Evolutionary conservation across 768 basidiomycete species (phyloP).

Genomic region (Lyophyllum shimeji): DNA sequence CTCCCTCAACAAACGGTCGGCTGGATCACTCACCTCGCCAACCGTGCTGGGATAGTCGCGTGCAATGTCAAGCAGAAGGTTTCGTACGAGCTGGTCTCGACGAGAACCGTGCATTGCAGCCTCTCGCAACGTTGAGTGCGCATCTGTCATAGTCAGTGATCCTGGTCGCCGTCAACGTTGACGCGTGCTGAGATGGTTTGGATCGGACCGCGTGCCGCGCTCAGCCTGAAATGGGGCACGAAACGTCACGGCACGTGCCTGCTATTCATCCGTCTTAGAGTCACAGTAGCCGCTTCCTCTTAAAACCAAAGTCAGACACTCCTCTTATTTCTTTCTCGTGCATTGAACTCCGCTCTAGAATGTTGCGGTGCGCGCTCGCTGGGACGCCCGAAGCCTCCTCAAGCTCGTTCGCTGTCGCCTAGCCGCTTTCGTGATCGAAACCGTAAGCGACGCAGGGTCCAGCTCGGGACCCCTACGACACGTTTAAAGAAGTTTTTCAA

Average conservation of each 20-base stretch:
- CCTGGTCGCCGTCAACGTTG: no score
- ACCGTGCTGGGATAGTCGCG: constrained; percentile 1
- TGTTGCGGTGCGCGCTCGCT: not conserved
- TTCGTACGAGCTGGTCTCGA: not conserved
- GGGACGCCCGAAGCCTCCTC: not conserved
- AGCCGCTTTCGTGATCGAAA: not conserved
- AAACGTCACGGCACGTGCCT: constrained; percentile 11
- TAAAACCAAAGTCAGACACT: not conserved
- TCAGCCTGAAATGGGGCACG: not conserved
- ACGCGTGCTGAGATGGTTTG: no score
- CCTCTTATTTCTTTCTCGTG: not conserved
- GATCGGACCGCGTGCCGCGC: not conserved
- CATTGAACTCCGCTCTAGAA: not conserved
- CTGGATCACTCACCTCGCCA: constrained; percentile 5
- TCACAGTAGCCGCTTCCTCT: not conserved
- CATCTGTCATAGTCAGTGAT: not conserved
- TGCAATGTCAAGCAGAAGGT: constrained; percentile 11
- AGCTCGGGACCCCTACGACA: not conserved
- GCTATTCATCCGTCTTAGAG: not conserved
- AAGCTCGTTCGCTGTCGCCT: not conserved
- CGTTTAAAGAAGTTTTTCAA: not conserved
- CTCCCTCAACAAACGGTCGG: not conserved
- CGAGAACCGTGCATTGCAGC: not conserved
- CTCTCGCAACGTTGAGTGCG: not conserved
- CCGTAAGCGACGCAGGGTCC: constrained; percentile 1